These are phyloP conservation scores for Beta macrorhiza DNA, from an alignment of 179 eudicot genomes.

Conservation along the genomic window DNA sequence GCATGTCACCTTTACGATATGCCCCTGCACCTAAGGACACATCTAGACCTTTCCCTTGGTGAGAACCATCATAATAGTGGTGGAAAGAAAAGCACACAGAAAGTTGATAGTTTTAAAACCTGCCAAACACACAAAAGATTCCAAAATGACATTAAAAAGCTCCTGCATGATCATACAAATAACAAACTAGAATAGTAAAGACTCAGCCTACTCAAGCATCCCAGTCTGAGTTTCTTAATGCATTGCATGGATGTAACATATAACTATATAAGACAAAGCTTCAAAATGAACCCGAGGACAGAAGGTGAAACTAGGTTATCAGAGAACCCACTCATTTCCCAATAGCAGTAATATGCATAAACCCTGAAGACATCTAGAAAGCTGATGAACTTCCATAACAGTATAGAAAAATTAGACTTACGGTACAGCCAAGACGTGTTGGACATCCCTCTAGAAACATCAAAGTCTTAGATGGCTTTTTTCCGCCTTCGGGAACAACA, in stretches of 20 bases:
- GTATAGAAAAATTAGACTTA: constrained; percentile 36
- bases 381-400: not conserved
- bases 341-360: not conserved
- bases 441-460: constrained; percentile 93
- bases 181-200: not conserved
- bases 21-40: not conserved
- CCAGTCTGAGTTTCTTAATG: not conserved
- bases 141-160: not conserved
- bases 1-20: not conserved
- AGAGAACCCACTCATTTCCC: constrained; percentile 1
- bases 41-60: constrained; percentile 3
- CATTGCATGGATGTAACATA: not conserved
- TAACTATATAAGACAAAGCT: not conserved
- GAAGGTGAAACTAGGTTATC: not conserved
- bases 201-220: not conserved
- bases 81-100: not conserved
- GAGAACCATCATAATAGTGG: not conserved
- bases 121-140: not conserved
- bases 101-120: not conserved
- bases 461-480: constrained; percentile 73
- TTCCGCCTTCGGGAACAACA: constrained; percentile 52
- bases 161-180: not conserved
- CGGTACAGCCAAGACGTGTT: constrained; percentile 79
- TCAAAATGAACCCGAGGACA: not conserved
- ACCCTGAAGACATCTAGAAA: not conserved